Conservation (phyloP, 495 filamentous ascomycete genomes). For the Penicillium parvum region DNA sequence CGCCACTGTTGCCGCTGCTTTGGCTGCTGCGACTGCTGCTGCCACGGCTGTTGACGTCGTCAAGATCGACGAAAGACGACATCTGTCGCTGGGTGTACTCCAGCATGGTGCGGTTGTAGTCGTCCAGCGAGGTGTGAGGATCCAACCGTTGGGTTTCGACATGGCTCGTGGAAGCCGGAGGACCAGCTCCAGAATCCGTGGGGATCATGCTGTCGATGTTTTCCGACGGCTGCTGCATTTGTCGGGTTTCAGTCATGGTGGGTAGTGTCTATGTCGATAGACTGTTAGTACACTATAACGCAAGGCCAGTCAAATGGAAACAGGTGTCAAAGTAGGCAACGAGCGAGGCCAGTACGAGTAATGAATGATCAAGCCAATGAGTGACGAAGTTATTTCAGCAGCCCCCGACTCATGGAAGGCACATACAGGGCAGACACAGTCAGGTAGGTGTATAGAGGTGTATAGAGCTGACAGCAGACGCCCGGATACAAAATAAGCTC, state of each 20-base stretch:
- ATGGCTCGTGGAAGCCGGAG: constrained; percentile 11
- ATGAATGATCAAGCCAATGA: too few relatives aligned
- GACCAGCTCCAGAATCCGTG: constrained; percentile 16
- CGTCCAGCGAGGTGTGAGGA: constrained; percentile 34
- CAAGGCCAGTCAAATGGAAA: too few relatives aligned
- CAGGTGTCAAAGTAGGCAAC: too few relatives aligned
- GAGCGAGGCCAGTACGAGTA: too few relatives aligned
- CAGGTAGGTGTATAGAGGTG: too few relatives aligned
- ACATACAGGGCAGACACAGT: too few relatives aligned
- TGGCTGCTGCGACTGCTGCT: constrained; percentile 19
- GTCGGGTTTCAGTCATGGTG: constrained; percentile 24
- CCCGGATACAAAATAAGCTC: background rate
- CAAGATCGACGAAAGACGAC: constrained; percentile 33
- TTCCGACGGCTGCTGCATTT: constrained; percentile 19
- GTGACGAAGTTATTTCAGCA: too few relatives aligned
- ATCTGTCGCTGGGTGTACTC: constrained; percentile 45
- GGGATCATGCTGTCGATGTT: constrained; percentile 20
- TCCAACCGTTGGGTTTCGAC: constrained; percentile 22
- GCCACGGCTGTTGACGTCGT: constrained; percentile 20
- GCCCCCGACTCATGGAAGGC: too few relatives aligned
- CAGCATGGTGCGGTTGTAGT: constrained; percentile 46
- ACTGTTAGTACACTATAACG: too few relatives aligned
- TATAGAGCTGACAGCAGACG: too few relatives aligned
- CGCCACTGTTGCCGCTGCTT: constrained; percentile 33
- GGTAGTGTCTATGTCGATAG: constrained; percentile 2